Base-by-base conservation (phyloP, 2,329 filamentous ascomycete genomes). In the Pyrenochaeta sp. region DNA sequence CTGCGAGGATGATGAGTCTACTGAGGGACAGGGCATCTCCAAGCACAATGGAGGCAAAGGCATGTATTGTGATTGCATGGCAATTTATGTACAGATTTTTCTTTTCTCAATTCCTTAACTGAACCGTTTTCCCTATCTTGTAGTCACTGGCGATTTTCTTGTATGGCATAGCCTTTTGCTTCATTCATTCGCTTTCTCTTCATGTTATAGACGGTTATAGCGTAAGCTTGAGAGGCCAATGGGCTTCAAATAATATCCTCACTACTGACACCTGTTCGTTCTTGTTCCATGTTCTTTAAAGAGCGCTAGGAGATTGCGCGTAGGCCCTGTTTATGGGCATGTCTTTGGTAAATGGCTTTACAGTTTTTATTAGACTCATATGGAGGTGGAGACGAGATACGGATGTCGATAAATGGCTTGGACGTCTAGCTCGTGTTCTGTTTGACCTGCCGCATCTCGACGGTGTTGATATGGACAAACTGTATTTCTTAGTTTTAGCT, bases 111-210 rank as follows among this genome's bases (percentile, higher is more conserved):
- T 56, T 34, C n/a, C 36, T 30, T 34, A 25, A 37, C 28, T 28
- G n/a, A 15, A 22, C 22, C 25, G n/a, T 46, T 39, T 43, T 48
- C n/a, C 46, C 46, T 8, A 59, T 46, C 28, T 59, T 54, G 56
- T 49, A 54, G 51, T 55, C 43, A 46, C 24, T 53, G 43, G 52
- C 46, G 43, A 52, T 45, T 52, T 49, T 44, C 36, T 39, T 39
- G 9, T 19, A 39, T 8, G 13, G 36, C 36, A 39, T 39, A 25
- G 15, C 36, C 10, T 4, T 19, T 12, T 24, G 24, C 13, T 42
- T 51, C 39, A n/a, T 28, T 19, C 13, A 19, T 30, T 27, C 13
- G n/a, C 9, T 40, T 40, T 42, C 36, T 19, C 36, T 19, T 6
- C 5, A n/a, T 13, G 13, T 39, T 30, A 36, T 39, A 39, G 36